Percentiles rank a stretch among this genome's conserved stretches.
Conservation (phyloP, 352 stramenopile species). For the Phytophthora pisi region DNA sequence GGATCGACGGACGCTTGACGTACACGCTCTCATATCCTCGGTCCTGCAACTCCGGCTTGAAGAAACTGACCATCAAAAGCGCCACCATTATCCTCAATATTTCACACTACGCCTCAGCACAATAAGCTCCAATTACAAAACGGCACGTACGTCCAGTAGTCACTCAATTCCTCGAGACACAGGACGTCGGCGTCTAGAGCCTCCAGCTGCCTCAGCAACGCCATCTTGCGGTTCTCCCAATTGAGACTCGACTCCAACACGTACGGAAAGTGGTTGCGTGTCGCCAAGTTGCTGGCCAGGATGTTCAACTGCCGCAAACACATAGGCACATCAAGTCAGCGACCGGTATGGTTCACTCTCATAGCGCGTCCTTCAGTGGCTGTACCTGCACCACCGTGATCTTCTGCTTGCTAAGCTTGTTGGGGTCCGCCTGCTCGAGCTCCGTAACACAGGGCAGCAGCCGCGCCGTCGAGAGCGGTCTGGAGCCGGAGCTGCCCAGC, state of each 20-base stretch:
- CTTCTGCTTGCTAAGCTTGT: conserved; percentile 56
- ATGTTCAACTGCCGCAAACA: conserved; percentile 70
- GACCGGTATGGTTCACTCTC: no score
- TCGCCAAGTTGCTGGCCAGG: conserved; percentile 84
- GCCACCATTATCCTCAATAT: neutral
- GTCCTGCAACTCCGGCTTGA: conserved; percentile 73
- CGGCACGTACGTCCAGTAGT: conserved; percentile 86
- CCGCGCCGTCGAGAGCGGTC: conserved; percentile 17
- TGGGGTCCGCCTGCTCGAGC: conserved; percentile 34
- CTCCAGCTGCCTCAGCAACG: conserved; percentile 73
- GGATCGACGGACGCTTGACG: conserved; percentile 84
- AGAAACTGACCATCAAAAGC: conserved; percentile 54
- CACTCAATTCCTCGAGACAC: conserved; percentile 86
- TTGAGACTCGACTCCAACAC: conserved; percentile 82
- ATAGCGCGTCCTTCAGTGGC: neutral
- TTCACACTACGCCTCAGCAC: conserved; percentile 6
- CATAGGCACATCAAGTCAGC: conserved; percentile 7
- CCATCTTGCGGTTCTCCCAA: conserved; percentile 85
- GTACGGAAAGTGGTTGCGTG: conserved; percentile 86
- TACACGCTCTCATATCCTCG: conserved; percentile 88
- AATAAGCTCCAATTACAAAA: neutral
- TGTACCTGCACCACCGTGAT: conserved; percentile 80
- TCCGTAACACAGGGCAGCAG: conserved; percentile 62
- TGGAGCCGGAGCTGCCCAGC: conserved; percentile 21
- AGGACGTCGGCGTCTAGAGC: conserved; percentile 81